Evolutionary conservation across 108 stramenopile genomes (phyloP).

Genomic region (Discostella stelligeroides): DNA sequence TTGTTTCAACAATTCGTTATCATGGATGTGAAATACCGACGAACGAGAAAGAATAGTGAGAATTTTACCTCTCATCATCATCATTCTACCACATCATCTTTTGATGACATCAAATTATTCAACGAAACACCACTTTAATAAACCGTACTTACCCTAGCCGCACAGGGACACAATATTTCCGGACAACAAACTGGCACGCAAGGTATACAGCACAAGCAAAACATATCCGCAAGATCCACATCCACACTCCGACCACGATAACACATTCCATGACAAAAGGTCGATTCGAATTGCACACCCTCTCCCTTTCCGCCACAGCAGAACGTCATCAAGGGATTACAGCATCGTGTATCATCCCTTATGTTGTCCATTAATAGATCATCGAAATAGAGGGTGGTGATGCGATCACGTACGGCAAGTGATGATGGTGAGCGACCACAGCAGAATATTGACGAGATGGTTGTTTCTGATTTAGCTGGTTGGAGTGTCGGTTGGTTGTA

Average conservation of each 20-base stretch:
- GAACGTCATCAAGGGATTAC: conserved; percentile 49
- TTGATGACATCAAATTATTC: too few relatives aligned
- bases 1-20: too few relatives aligned
- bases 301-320: conserved; percentile 60
- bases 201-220: conserved; percentile 23
- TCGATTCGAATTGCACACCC: conserved; percentile 52
- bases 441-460: conserved; percentile 27
- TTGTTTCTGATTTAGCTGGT: conserved; percentile 32
- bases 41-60: neutral
- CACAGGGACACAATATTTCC: conserved; percentile 42
- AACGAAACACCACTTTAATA: too few relatives aligned
- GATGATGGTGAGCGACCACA: conserved; percentile 45
- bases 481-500: conserved; percentile 58
- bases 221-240: neutral
- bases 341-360: conserved; percentile 55
- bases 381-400: conserved; percentile 63
- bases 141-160: conserved; percentile 46
- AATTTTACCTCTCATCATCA: neutral
- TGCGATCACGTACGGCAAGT: conserved; percentile 53
- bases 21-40: too few relatives aligned
- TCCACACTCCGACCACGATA: conserved; percentile 31
- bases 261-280: conserved; percentile 48
- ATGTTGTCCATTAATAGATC: conserved; percentile 55
- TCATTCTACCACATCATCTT: neutral
- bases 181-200: conserved; percentile 50